Base-by-base conservation (phyloP, 1,139 yeast genomes). In the Debaryomyces psychrophilus region DNA sequence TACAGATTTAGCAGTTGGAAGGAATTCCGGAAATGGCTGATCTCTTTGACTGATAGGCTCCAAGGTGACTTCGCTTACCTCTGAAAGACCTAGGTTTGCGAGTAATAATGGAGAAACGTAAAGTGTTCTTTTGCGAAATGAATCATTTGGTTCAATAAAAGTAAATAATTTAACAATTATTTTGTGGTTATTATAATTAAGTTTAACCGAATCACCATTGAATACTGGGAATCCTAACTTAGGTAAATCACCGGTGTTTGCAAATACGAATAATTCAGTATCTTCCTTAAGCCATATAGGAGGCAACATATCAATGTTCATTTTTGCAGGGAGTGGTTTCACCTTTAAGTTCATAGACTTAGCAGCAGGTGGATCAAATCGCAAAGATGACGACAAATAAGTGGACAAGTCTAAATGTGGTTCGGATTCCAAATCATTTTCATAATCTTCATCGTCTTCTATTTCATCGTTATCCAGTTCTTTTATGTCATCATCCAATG, bases 21-120 rank as follows among this genome's bases (percentile, higher is more conserved):
- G 49, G 4, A 51, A 51, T 14, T 55, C 57, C 1, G 62, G 51
- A 14, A 71, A 56, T 35, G 53, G 58, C 8, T 58, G 44, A 20
- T 53, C 52, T 40, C 47, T 48, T 15, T 55, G 41, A 6, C 47
- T 34, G 2, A 51, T 36, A 6, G 66, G 64, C 39, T 59, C 61
- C 41, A 73, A 50, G 4, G 59, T 52, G 4, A 81, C 59, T 3
- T 49, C 55, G 0, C 80, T 64, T 1, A 50, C 47, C 1, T 51
- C 26, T 0, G 75, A 73, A 22, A 68, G 53, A 0, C 71, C 72
- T 41, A 84, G 58, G 53, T 85, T 87, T 44, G 78, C 62, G 37
- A 77, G 60, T n/a, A 86, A 68, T 4, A 87, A 60, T 0, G 96
- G 96, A 0, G 95, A 84, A 1, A 86, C 43, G 56, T 82, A 81